These are phyloP conservation scores for Mortierella sp. DNA, from an alignment of 371 early-diverging fungal species.

Conservation along the genomic window DNA sequence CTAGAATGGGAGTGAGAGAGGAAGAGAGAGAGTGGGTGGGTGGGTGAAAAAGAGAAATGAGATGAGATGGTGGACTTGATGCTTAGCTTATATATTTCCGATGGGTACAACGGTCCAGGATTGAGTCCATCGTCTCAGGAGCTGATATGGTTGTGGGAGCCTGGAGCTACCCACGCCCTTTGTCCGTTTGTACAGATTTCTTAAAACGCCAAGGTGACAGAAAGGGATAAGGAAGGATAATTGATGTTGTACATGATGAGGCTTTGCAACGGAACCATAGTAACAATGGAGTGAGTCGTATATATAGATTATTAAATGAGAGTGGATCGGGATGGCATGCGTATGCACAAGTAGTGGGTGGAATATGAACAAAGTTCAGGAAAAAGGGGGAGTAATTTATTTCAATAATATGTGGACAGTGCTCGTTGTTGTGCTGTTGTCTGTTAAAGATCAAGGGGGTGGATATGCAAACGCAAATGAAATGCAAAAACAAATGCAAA, in stretches of 20 bases:
- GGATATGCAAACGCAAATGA: too few relatives aligned
- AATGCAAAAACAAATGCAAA: too few relatives aligned
- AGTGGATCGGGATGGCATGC: not conserved
- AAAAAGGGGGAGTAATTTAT: not conserved
- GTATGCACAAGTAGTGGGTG: not conserved
- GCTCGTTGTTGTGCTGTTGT: too few relatives aligned
- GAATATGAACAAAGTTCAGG: not conserved
- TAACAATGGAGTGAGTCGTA: not conserved
- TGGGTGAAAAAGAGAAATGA: not conserved
- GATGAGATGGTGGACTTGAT: not conserved
- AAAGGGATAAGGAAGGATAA: too few relatives aligned
- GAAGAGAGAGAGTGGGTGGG: not conserved
- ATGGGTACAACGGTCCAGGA: not conserved
- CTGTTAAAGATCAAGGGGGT: conserved; percentile 19
- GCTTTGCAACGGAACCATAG: not conserved
- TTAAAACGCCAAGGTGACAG: not conserved
- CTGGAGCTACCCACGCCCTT: not conserved
- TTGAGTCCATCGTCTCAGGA: not conserved
- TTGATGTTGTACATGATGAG: not conserved
- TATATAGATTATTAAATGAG: too few relatives aligned
- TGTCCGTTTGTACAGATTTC: not conserved
- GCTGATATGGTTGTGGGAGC: not conserved
- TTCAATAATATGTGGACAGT: too few relatives aligned
- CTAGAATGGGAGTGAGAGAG: not conserved
- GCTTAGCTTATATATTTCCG: not conserved